These are phyloP conservation scores for Tylopilus intermedius DNA, from an alignment of 768 basidiomycete species.

Conservation along the genomic window DNA sequence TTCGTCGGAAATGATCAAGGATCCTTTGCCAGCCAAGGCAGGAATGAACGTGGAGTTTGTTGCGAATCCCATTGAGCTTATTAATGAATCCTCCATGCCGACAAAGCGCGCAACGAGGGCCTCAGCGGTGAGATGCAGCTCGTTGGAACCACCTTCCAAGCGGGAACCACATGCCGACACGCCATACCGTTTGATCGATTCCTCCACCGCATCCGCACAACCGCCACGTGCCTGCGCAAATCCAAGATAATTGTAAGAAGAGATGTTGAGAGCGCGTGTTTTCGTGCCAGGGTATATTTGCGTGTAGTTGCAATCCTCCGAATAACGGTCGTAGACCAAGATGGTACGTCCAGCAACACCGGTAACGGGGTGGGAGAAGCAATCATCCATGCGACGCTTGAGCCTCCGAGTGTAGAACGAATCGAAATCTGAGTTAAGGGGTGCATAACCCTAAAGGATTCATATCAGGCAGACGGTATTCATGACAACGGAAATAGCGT, in stretches of 20 bases:
- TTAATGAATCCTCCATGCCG: slow-evolving; percentile 84
- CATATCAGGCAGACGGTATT: slow-evolving; percentile 1
- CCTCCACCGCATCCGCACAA: slow-evolving; percentile 92
- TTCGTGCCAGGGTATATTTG: slow-evolving; percentile 71
- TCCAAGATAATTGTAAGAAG: slow-evolving; percentile 98
- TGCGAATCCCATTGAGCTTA: slow-evolving; percentile 95
- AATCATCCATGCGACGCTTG: slow-evolving; percentile 92
- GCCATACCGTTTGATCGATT: slow-evolving; percentile 76
- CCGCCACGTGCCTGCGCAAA: slow-evolving; percentile 92
- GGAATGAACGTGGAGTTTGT: slow-evolving; percentile 94
- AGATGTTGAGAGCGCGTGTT: slow-evolving; percentile 91
- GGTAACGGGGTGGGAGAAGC: slow-evolving; percentile 88
- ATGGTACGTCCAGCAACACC: slow-evolving; percentile 96
- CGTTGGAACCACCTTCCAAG: slow-evolving; percentile 80
- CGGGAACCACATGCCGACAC: slow-evolving; percentile 71
- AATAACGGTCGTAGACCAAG: slow-evolving; percentile 75
- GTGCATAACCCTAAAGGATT: slow-evolving; percentile 80
- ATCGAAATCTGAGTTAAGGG: slow-evolving; percentile 96
- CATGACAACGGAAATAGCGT: slow-evolving; percentile 32
- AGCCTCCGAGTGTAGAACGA: slow-evolving; percentile 98
- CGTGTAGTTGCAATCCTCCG: slow-evolving; percentile 75
- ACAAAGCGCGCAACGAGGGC: slow-evolving; percentile 85
- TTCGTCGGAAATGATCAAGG: slow-evolving; percentile 94
- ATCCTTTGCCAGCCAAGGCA: slow-evolving; percentile 84
- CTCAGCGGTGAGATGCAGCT: slow-evolving; percentile 78